A percentile compares a stretch with the other conserved stretches of the same genome.
Evolutionary conservation across 2,329 filamentous ascomycete species (phyloP).

Genomic region (Penicillium sp.): DNA sequence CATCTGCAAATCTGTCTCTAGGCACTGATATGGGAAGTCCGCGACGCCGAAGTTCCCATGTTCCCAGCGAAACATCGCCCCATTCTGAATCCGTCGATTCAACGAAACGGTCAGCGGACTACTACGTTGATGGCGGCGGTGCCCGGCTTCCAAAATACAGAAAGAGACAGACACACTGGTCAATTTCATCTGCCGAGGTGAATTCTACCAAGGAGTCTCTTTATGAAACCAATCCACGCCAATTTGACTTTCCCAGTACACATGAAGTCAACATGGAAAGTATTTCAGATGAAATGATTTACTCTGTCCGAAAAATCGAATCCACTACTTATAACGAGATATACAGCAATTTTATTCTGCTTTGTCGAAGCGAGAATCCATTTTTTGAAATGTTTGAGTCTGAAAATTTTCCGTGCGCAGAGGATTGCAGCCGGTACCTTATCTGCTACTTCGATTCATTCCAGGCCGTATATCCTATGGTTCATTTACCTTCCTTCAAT

Average conservation of each 20-base stretch:
- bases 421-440: constrained; percentile 33
- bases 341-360: constrained; percentile 28
- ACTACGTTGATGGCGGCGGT: constrained; percentile 29
- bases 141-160: constrained; percentile 27
- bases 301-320: constrained; percentile 20
- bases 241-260: constrained; percentile 26
- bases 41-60: constrained; percentile 16
- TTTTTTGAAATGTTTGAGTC: constrained; percentile 35
- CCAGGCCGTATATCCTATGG: constrained; percentile 42
- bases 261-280: constrained; percentile 18
- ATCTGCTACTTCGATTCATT: constrained; percentile 41
- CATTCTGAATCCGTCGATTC: constrained; percentile 20
- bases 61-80: constrained; percentile 24
- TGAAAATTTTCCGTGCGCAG: constrained; percentile 28
- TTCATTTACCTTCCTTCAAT: constrained; percentile 41
- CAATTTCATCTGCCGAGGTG: constrained; percentile 11
- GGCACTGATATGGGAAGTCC: constrained; percentile 22
- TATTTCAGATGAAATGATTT: constrained; percentile 15
- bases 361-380: constrained; percentile 33
- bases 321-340: constrained; percentile 30
- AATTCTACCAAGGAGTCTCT: constrained; percentile 12
- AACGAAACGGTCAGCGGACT: constrained; percentile 26
- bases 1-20: constrained; percentile 20
- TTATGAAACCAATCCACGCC: constrained; percentile 7
- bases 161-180: constrained; percentile 21